phyloP scores from a whole-genome alignment of 2,329 filamentous ascomycete species.

The Fusarium continuum region DNA sequence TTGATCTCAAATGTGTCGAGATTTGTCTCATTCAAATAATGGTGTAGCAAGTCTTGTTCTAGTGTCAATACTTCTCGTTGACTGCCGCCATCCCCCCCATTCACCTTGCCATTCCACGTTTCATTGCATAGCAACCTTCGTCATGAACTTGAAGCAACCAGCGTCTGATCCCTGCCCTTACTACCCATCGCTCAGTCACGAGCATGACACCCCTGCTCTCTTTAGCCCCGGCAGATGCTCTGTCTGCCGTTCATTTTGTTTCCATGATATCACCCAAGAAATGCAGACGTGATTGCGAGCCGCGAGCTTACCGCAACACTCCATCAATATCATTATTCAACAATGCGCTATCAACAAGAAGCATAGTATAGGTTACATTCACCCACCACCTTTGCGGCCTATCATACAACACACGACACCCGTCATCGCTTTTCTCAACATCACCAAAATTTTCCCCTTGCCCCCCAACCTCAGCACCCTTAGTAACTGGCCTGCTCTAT shows the following conservation, averaged over 20 bases:
- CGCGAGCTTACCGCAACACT: neutral
- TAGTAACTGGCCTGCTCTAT: slow-evolving; percentile 60
- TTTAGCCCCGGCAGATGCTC: slow-evolving; percentile 28
- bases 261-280: slow-evolving; percentile 26
- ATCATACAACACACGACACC: slow-evolving; percentile 5
- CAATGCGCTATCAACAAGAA: neutral
- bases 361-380: slow-evolving; percentile 1
- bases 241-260: slow-evolving; percentile 27
- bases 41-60: neutral
- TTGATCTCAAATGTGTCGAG: neutral
- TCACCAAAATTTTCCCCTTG: neutral
- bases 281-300: neutral
- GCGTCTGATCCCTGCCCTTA: too few species aligned
- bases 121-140: slow-evolving; percentile 17
- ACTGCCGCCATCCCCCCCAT: slow-evolving; percentile 16
- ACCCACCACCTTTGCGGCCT: slow-evolving; percentile 1
- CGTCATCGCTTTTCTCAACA: slow-evolving; percentile 5
- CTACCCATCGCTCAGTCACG: too few species aligned
- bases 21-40: neutral
- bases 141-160: slow-evolving; percentile 14
- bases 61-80: neutral
- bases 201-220: slow-evolving; percentile 10
- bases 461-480: neutral
- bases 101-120: slow-evolving; percentile 26
- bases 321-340: slow-evolving; percentile 7